Evolutionary conservation across 306 rosid species (phyloP).

Genomic region (Calophaca sinica): DNA sequence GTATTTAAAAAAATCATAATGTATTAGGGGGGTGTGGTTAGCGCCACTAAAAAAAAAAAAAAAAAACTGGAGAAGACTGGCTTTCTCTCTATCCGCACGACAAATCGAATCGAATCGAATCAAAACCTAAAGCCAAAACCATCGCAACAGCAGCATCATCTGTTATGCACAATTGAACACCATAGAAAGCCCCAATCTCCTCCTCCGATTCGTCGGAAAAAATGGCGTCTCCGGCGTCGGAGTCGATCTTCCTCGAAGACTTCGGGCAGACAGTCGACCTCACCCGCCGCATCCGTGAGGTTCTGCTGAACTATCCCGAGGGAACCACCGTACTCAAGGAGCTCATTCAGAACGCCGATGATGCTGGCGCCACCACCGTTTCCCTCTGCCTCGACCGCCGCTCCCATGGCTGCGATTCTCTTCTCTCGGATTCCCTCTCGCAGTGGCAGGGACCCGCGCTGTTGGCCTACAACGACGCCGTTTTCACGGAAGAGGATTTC

Average conservation of each 20-base stretch:
- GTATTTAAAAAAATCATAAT: too few species aligned
- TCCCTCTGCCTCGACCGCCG: conserved; percentile 88
- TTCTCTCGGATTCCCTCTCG: conserved; percentile 67
- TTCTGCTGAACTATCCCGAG: conserved; percentile 92
- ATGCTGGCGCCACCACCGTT: conserved; percentile 93
- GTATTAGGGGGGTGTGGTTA: too few species aligned
- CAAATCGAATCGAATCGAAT: background rate
- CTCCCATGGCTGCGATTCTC: conserved; percentile 60
- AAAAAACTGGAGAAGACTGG: background rate
- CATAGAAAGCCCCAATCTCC: conserved; percentile 32
- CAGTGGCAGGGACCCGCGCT: conserved; percentile 97
- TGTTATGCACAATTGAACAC: conserved; percentile 26
- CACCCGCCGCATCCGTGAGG: conserved; percentile 95
- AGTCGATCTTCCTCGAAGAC: conserved; percentile 82
- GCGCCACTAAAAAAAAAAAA: too few species aligned
- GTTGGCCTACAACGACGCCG: conserved; percentile 84
- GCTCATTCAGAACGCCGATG: conserved; percentile 96
- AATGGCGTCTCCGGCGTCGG: conserved; percentile 62
- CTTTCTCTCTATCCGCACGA: background rate
- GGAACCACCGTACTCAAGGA: conserved; percentile 97
- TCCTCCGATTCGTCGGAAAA: conserved; percentile 25
- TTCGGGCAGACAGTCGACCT: conserved; percentile 98
- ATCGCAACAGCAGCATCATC: background rate
- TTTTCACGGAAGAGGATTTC: conserved; percentile 91
- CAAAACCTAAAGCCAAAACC: background rate